Conservation (phyloP, 2,329 filamentous ascomycete species). For the Fusarium floridanum region DNA sequence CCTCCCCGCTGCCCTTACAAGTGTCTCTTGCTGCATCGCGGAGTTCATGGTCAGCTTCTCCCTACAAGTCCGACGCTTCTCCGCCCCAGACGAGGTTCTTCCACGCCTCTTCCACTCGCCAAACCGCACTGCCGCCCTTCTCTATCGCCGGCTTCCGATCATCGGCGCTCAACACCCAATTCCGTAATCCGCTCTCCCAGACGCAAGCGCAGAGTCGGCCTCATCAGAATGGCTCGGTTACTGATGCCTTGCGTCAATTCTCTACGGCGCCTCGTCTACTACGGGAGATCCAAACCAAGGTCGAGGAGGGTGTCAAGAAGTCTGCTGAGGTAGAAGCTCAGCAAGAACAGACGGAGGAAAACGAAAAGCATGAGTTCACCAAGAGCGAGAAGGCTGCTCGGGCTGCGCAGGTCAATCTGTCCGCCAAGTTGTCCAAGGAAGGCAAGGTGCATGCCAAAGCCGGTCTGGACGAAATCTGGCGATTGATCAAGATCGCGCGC, state of each 20-base stretch:
- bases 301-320: slow-evolving; percentile 54
- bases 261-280: slow-evolving; percentile 44
- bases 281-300: slow-evolving; percentile 45
- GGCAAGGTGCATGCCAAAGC: slow-evolving; percentile 71
- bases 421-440: slow-evolving; percentile 88
- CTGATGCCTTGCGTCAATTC: slow-evolving; percentile 47
- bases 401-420: slow-evolving; percentile 90
- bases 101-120: slow-evolving; percentile 31
- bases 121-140: slow-evolving; percentile 44
- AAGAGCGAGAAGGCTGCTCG: slow-evolving; percentile 87
- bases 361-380: slow-evolving; percentile 62
- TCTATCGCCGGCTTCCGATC: slow-evolving; percentile 42
- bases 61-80: slow-evolving; percentile 32
- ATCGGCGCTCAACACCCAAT: slow-evolving; percentile 24
- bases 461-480: slow-evolving; percentile 82
- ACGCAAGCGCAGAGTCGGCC: slow-evolving; percentile 9
- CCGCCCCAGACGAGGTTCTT: slow-evolving; percentile 34
- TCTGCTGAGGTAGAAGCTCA: slow-evolving; percentile 49
- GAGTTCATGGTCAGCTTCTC: slow-evolving; percentile 37
- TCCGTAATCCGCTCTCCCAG: slow-evolving; percentile 8
- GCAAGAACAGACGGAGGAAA: slow-evolving; percentile 46
- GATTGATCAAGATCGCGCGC: slow-evolving; percentile 88
- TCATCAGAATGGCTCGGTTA: slow-evolving; percentile 26
- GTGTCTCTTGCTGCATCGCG: slow-evolving; percentile 39
- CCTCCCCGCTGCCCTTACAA: slow-evolving; percentile 44